phyloP scores from a whole-genome alignment of 2,329 filamentous ascomycete species.

The Dactylellina haptotyla region DNA sequence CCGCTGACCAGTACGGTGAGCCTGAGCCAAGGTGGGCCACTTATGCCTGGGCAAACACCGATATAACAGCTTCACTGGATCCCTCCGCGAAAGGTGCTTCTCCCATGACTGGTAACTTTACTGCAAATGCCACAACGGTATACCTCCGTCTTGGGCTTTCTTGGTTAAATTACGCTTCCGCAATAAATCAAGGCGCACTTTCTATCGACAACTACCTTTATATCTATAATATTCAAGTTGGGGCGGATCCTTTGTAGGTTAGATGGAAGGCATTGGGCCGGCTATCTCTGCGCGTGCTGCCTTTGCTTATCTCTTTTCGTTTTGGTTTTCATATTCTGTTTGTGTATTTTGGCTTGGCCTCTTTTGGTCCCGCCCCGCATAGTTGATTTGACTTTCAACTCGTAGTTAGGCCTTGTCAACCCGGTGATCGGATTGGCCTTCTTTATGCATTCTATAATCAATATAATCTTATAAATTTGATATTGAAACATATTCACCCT shows the following conservation, averaged over 20 bases:
- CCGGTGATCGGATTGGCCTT: too few species aligned
- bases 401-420: too few species aligned
- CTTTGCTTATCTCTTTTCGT: too few species aligned
- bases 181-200: not conserved
- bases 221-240: not conserved
- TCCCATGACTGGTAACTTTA: conserved; percentile 12
- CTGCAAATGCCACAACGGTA: not conserved
- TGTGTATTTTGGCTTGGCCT: too few species aligned
- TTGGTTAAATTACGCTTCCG: not conserved
- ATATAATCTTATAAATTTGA: too few species aligned
- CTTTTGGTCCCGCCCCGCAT: too few species aligned
- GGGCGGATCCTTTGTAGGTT: not conserved
- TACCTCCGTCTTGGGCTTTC: not conserved
- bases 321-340: too few species aligned
- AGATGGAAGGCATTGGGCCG: too few species aligned
- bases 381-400: too few species aligned
- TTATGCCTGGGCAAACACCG: not conserved
- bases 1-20: not conserved
- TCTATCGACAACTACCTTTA: not conserved
- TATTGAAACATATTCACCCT: too few species aligned
- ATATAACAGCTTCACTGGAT: not conserved
- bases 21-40: not conserved
- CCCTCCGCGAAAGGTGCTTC: not conserved
- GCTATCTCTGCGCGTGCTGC: too few species aligned
- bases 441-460: too few species aligned